Evolutionary conservation across 139 green algal species (phyloP), one percentile per base, ranked within the genome.

Genomic region (Picochlorum sp.): DNA sequence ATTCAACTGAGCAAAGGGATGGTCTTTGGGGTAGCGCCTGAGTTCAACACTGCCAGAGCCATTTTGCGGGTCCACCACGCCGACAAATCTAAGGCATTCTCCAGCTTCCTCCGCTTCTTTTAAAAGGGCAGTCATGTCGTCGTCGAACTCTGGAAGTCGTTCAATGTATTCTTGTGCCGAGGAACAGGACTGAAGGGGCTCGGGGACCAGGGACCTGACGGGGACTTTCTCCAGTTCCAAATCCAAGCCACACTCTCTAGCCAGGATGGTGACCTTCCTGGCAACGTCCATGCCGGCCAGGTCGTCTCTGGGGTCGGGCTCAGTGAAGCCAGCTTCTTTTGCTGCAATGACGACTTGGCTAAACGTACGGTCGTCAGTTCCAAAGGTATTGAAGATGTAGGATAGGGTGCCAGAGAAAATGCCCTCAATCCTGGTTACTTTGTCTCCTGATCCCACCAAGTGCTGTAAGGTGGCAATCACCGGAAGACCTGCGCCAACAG

Each of bases 341-440:
- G 91, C 91, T 30, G 87, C 65, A 25, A 52, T 59, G 25, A 98
- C 91, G 16, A 96, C 71, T 7, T 86, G 74, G 43, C 62, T 85
- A 79, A 98, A 98, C 3, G 70, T 50, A 6, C 65, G 28, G 18
- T 51, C 54, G 45, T 76, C 63, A 10, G 70, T 67, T 4, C 69
- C 73, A 32, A 86, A 91, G 28, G 60, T 86, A 74, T 98, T 98
- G 85, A 97, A 98, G 57, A 98, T 95, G 81, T 95, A 98, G 16
- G 83, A 94, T 5, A 98, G 80, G 2, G 91, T 98, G 37, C 88
- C 89, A 9, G 73, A 87, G 76, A 98, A 92, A 65, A 97, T 90
- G 69, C 91, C 91, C 77, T 96, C 88, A 16, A 94, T 79, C 20
- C 65, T 65, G 30, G 79, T 63, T 8, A 97, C 83, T 20, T 77